These are phyloP conservation scores for Amanita muscaria DNA, from an alignment of 768 basidiomycete species.

Conservation along the genomic window DNA sequence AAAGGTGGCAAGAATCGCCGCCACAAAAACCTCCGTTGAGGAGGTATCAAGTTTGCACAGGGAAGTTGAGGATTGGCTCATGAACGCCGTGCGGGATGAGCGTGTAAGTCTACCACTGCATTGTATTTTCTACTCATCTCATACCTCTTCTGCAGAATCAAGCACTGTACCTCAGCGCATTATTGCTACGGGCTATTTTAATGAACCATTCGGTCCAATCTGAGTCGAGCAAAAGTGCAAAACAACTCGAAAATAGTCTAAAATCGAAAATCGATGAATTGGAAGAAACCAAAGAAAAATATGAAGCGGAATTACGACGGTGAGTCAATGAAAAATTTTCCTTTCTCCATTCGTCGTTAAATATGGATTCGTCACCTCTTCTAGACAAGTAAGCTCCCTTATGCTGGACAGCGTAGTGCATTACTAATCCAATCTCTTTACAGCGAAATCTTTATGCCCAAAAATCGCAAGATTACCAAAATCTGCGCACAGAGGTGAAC, in stretches of 20 bases:
- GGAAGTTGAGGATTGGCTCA: slow-evolving; percentile 73
- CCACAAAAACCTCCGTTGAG: slow-evolving; percentile 82
- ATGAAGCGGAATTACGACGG: slow-evolving; percentile 68
- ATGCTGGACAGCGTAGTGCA: background rate
- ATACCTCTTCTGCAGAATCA: background rate
- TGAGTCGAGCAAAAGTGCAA: slow-evolving; percentile 63
- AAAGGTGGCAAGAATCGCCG: slow-evolving; percentile 70
- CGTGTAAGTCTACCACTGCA: slow-evolving; percentile 39
- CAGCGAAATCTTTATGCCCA: slow-evolving; percentile 55
- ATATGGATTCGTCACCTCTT: slow-evolving; percentile 3
- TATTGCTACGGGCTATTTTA: slow-evolving; percentile 73
- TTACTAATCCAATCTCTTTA: slow-evolving; percentile 14
- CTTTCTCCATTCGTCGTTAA: slow-evolving; percentile 13
- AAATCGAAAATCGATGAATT: slow-evolving; percentile 60
- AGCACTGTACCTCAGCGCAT: slow-evolving; percentile 64
- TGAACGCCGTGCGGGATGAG: slow-evolving; percentile 49
- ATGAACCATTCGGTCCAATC: slow-evolving; percentile 77
- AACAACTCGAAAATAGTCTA: slow-evolving; percentile 49
- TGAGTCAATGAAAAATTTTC: slow-evolving; percentile 27
- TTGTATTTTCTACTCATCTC: slow-evolving; percentile 4
- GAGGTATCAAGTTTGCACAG: slow-evolving; percentile 72
- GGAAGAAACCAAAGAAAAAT: slow-evolving; percentile 45
- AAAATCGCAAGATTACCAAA: slow-evolving; percentile 66
- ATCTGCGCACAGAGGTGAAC: slow-evolving; percentile 56
- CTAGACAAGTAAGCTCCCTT: slow-evolving; percentile 51